phyloP scores from a whole-genome alignment of 768 basidiomycete species.

The Mycena polygramma region DNA sequence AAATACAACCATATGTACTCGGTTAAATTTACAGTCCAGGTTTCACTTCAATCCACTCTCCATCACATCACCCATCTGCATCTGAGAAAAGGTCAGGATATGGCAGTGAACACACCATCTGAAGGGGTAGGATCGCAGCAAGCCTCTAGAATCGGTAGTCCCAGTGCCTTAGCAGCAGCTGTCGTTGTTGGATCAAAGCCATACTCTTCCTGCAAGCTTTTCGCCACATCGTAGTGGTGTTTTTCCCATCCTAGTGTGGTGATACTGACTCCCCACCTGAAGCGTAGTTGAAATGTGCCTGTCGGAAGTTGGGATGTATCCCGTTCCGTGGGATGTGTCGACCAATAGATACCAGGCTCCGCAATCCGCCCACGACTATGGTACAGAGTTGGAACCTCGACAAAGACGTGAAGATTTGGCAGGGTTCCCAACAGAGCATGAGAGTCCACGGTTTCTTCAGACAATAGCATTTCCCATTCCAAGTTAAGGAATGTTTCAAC shows the following conservation, averaged over 20 bases:
- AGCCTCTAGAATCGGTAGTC: not conserved
- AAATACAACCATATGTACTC: too few species aligned
- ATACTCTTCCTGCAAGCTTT: not conserved
- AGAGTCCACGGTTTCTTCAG: not conserved
- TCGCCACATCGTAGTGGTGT: conserved; percentile 18
- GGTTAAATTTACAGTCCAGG: too few species aligned
- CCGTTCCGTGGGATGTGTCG: not conserved
- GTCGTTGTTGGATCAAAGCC: conserved; percentile 4
- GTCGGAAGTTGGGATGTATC: not conserved
- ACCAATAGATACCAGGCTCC: conserved; percentile 13
- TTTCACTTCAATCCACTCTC: too few species aligned
- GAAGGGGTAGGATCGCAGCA: too few species aligned
- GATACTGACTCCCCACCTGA: not conserved
- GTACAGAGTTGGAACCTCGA: not conserved
- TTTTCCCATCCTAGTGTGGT: not conserved
- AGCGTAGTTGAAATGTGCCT: not conserved
- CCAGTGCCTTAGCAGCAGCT: not conserved
- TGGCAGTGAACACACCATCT: too few species aligned
- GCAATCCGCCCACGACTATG: not conserved
- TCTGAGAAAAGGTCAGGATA: too few species aligned
- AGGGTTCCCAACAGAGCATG: not conserved
- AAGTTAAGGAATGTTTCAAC: not conserved
- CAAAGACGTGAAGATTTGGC: conserved; percentile 7
- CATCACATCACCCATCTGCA: too few species aligned
- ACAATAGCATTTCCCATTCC: not conserved